Base-by-base conservation (phyloP, 2,329 filamentous ascomycete species). In the Harringtonia lauricola region DNA sequence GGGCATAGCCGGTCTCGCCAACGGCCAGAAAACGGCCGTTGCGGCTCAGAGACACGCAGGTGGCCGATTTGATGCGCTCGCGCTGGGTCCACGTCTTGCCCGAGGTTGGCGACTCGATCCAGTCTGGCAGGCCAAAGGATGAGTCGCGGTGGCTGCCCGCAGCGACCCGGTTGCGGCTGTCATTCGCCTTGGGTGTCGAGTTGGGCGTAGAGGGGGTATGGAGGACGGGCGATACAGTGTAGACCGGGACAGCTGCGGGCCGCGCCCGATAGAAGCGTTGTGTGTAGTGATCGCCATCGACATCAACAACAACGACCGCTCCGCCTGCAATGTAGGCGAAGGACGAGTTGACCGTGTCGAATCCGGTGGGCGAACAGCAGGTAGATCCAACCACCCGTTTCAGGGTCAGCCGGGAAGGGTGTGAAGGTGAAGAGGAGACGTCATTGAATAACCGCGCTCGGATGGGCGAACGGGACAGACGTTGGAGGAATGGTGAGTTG, bases 321-420 rank as follows among this genome's bases (percentile, higher is more conserved):
- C 88, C 92, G 44, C 92, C 92, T 9, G 92, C 90, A 50, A 88
- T 89, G 60, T 94, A 92, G 44, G 88, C 88, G 62, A 96, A 95
- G 41, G 74, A 81, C 13, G 81, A 76, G 34, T 82, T 70, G 47
- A 90, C 79, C 50, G 77, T 81, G 59, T 94, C 88, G 62, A 98
- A 94, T 49, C 86, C 87, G 58, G 84, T 89, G 34, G 87, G 82
- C 5, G 84, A 85, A 52, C 71, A 77, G 50, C 87, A 90, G 8
- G 90, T 96, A 21, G 89, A 94, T 38, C 92, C 92, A 55, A 96
- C 84, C 45, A 96, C 87, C 50, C 86, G 80, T 60, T 81, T 82
- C 49, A 95, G 69, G 33, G 82, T 82, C 36, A 95, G 71, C 34
- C 74, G 73, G 19, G 75, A 69, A 46, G 81, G 74, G 47, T 35